Evolutionary conservation across 495 filamentous ascomycete species (phyloP).

Genomic region (Penicillium chermesinum): DNA sequence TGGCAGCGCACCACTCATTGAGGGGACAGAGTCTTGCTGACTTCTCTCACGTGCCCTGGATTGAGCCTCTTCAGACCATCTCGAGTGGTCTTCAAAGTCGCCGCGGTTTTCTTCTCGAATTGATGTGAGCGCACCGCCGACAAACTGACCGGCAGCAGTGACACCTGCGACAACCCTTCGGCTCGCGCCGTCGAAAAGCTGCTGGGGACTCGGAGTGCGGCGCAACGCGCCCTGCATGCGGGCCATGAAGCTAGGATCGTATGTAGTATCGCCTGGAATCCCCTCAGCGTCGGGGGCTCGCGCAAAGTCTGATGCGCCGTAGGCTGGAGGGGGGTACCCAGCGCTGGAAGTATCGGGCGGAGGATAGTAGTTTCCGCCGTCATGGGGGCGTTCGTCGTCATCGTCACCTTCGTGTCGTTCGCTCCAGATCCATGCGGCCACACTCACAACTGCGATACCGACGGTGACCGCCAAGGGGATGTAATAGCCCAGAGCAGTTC

Average conservation of each 20-base stretch:
- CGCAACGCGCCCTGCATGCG: constrained; percentile 79
- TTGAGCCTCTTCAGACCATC: constrained; percentile 79
- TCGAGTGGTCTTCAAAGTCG: constrained; percentile 74
- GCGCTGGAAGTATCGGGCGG: constrained; percentile 23
- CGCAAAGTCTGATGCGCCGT: constrained; percentile 27
- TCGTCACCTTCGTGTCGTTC: constrained; percentile 74
- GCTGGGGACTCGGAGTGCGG: constrained; percentile 83
- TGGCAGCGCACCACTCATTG: constrained; percentile 29
- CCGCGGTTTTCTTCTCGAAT: constrained; percentile 80
- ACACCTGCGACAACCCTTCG: constrained; percentile 72
- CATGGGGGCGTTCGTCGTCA: constrained; percentile 53
- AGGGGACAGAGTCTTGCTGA: constrained; percentile 20
- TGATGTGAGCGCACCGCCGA: constrained; percentile 72
- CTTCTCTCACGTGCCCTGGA: constrained; percentile 34
- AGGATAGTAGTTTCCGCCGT: constrained; percentile 32
- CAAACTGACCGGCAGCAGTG: constrained; percentile 74
- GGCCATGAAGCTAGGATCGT: constrained; percentile 62
- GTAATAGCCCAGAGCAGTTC: constrained; percentile 76
- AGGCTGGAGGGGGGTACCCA: constrained; percentile 25
- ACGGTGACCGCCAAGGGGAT: constrained; percentile 78
- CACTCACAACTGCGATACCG: constrained; percentile 74
- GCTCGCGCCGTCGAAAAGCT: constrained; percentile 74
- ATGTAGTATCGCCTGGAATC: constrained; percentile 30
- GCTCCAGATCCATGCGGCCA: constrained; percentile 91
- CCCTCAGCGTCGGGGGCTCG: constrained; percentile 26